A percentile compares a stretch with the other conserved stretches of the same genome.
These are phyloP conservation scores for Larix kaempferi DNA, from an alignment of 75 land plant genomes.

Conservation along the genomic window DNA sequence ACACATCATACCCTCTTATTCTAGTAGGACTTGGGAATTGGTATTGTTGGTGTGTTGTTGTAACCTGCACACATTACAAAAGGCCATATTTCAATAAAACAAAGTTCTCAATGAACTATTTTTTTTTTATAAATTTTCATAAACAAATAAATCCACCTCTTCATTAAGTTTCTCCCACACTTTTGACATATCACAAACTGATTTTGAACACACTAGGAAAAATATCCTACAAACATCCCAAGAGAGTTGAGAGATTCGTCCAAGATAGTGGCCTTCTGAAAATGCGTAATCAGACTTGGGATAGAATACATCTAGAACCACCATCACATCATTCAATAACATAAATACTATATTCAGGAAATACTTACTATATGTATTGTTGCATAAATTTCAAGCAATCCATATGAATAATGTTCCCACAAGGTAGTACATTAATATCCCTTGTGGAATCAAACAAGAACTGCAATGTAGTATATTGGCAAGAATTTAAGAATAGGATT, in stretches of 20 bases:
- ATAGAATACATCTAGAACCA: background rate
- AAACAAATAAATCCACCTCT: slow-evolving; percentile 19
- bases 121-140: no score
- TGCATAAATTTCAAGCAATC: slow-evolving; percentile 87
- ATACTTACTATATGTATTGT: slow-evolving; percentile 66
- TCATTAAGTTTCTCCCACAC: slow-evolving; percentile 79
- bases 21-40: slow-evolving; percentile 62
- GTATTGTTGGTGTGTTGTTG: no score
- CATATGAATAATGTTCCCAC: slow-evolving; percentile 90
- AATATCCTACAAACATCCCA: slow-evolving; percentile 45
- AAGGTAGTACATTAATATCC: slow-evolving; percentile 62
- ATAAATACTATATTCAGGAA: background rate
- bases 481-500: background rate
- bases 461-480: slow-evolving; percentile 28
- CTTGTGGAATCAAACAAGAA: slow-evolving; percentile 79
- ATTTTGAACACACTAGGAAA: slow-evolving; percentile 90
- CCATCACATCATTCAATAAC: background rate
- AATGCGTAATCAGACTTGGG: background rate
- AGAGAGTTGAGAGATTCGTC: no score
- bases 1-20: slow-evolving; percentile 76
- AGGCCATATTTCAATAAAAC: background rate
- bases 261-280: background rate
- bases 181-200: slow-evolving; percentile 90
- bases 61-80: slow-evolving; percentile 33
- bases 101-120: no score